A percentile compares a stretch with the other conserved stretches of the same genome.
Evolutionary conservation across 179 eudicot species (phyloP).

Genomic region (Camellia oleifera): DNA sequence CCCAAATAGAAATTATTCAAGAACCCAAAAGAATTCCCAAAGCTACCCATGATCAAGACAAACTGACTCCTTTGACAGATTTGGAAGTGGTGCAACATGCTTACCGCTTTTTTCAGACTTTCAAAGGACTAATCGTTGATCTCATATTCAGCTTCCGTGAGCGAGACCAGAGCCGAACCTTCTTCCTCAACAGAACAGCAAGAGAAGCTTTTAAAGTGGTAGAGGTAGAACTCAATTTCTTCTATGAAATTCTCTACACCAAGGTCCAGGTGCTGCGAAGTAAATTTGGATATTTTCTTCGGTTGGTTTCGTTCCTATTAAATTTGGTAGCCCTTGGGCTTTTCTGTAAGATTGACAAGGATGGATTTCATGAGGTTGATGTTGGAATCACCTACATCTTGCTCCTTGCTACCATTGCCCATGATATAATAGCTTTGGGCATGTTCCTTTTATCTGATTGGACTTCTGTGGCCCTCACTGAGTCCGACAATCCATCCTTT

Average conservation of each 20-base stretch:
- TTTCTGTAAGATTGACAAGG: slow-evolving; percentile 7
- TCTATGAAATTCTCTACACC: slow-evolving; percentile 32
- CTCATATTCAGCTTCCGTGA: slow-evolving; percentile 22
- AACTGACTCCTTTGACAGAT: neutral
- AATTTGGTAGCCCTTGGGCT: neutral
- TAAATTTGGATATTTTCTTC: neutral
- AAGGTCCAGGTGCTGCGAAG: slow-evolving; percentile 14
- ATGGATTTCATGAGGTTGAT: neutral
- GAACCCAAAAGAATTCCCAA: neutral
- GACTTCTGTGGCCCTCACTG: slow-evolving; percentile 3
- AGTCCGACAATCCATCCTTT: neutral
- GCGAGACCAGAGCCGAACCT: slow-evolving; percentile 21
- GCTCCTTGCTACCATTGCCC: slow-evolving; percentile 18
- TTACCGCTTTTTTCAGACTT: slow-evolving; percentile 20
- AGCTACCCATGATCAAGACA: neutral
- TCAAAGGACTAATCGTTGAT: slow-evolving; percentile 31
- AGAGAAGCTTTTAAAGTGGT: slow-evolving; percentile 28
- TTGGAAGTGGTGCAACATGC: slow-evolving; percentile 22
- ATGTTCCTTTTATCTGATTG: slow-evolving; percentile 19
- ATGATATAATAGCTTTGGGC: slow-evolving; percentile 2
- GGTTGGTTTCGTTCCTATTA: neutral
- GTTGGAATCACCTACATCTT: slow-evolving; percentile 17
- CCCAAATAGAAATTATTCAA: neutral
- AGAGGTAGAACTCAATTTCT: slow-evolving; percentile 36
- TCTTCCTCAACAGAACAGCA: slow-evolving; percentile 16